These are phyloP conservation scores for Globisporangium cylindrosporum DNA, from an alignment of 352 stramenopile species.

Conservation along the genomic window DNA sequence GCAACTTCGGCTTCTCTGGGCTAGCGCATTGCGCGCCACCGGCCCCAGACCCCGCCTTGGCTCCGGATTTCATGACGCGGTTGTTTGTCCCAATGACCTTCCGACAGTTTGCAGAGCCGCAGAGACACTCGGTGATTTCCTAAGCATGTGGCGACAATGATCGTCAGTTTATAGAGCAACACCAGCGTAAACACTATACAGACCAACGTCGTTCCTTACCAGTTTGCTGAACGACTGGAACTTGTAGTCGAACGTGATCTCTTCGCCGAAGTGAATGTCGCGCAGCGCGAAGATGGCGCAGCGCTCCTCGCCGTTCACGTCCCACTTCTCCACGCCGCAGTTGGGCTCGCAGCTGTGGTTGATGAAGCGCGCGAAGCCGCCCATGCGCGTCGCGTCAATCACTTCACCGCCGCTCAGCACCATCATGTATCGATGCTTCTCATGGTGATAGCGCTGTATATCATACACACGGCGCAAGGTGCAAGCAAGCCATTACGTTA, in stretches of 20 bases:
- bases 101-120: slow-evolving; percentile 56
- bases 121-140: slow-evolving; percentile 75
- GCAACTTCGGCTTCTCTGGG: slow-evolving; percentile 24
- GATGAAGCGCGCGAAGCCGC: slow-evolving; percentile 92
- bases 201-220: slow-evolving; percentile 14
- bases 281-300: slow-evolving; percentile 94
- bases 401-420: slow-evolving; percentile 80
- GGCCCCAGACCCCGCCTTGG: slow-evolving; percentile 14
- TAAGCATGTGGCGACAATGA: slow-evolving; percentile 14
- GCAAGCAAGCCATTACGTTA: neutral
- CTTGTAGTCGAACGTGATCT: slow-evolving; percentile 97
- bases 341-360: slow-evolving; percentile 95
- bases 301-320: slow-evolving; percentile 90
- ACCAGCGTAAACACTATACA: neutral
- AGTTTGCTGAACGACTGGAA: slow-evolving; percentile 63
- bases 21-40: neutral
- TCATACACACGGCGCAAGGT: neutral
- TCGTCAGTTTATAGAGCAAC: neutral
- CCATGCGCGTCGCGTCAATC: slow-evolving; percentile 88
- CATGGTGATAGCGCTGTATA: slow-evolving; percentile 69
- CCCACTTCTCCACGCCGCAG: slow-evolving; percentile 94
- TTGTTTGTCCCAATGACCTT: slow-evolving; percentile 77
- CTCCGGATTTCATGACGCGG: slow-evolving; percentile 26
- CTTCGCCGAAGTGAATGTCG: slow-evolving; percentile 87
- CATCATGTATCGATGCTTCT: slow-evolving; percentile 86